Percentiles rank a stretch among this genome's conserved stretches.
Evolutionary conservation across 352 stramenopile genomes (phyloP).

Genomic region (Bremia lactucae): DNA sequence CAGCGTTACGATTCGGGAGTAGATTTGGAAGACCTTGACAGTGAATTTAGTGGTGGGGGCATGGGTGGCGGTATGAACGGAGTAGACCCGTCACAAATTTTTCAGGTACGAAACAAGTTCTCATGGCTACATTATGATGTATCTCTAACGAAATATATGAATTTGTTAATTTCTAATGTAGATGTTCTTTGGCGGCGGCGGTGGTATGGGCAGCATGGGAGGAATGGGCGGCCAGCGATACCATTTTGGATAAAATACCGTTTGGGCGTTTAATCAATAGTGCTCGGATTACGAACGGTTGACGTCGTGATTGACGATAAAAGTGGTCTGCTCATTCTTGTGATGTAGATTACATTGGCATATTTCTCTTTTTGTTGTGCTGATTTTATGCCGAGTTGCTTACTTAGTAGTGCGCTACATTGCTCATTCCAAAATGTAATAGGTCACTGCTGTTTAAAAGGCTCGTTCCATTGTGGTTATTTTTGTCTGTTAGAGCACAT

Average conservation of each 20-base stretch:
- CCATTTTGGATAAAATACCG: slow-evolving; percentile 69
- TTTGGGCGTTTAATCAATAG: too few relatives aligned
- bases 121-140: neutral
- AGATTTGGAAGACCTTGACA: slow-evolving; percentile 90
- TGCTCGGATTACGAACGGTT: too few relatives aligned
- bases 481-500: too few relatives aligned
- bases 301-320: too few relatives aligned
- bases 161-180: slow-evolving; percentile 14
- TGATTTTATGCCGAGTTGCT: too few relatives aligned
- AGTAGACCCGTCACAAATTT: slow-evolving; percentile 76
- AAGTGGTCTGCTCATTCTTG: too few relatives aligned
- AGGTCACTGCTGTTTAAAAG: too few relatives aligned
- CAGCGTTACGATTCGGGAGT: slow-evolving; percentile 92
- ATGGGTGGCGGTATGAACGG: slow-evolving; percentile 79
- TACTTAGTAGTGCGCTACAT: too few relatives aligned
- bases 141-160: slow-evolving; percentile 2
- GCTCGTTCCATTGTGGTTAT: too few relatives aligned
- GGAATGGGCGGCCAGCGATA: slow-evolving; percentile 57
- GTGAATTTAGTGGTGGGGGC: slow-evolving; percentile 58
- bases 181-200: slow-evolving; percentile 75
- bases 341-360: too few relatives aligned
- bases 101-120: slow-evolving; percentile 39
- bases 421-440: too few relatives aligned
- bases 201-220: slow-evolving; percentile 31
- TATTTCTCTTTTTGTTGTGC: too few relatives aligned